Base-by-base conservation (phyloP, 129 eudicot species). In the Centaurea solstitialis region DNA sequence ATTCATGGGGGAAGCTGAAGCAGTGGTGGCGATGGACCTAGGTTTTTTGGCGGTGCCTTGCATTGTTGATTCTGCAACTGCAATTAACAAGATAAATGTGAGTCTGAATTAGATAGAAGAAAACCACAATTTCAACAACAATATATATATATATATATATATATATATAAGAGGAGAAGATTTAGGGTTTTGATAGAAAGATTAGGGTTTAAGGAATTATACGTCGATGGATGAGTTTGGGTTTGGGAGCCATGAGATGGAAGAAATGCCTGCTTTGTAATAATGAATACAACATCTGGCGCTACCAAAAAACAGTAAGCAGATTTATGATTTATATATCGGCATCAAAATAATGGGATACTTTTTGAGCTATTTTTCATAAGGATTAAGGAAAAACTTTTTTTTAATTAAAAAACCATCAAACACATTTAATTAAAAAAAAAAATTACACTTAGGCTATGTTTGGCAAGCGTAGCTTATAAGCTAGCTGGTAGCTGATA, bases 161-260 rank as follows among this genome's bases (percentile, higher is more conserved):
- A n/a, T 26, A n/a, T 70, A 70, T 28, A 53, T n/a, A 30, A 73
- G 4, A 28, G 9, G 8, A 81, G 37, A n/a, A n/a, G n/a, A n/a
- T n/a, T n/a, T n/a, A n/a, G n/a, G n/a, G n/a, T n/a, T n/a, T n/a
- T n/a, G n/a, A 1, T 33, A 33, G 37, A 26, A 26, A 4, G 37
- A 26, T 73, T 62, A 70, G 76, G 72, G 68, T 45, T 47, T 47
- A 41, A 76, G 74, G 37, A 47, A 77, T 87, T 88, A 94, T 88
- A 94, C 97, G 41, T 47, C 77, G 87, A 76, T 87, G 92, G 82
- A 88, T 65, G 80, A 87, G 92, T 39, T 90, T 88, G 45, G 96
- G 91, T 80, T 88, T 94, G 68, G 97, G 22, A 35, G 98, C 97
- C 97, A 91, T 93, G 70, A 77, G 71, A 67, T 10, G 1, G 30